A percentile compares a stretch with the other conserved stretches of the same genome.
These are phyloP conservation scores for Penicillium griseofulvum DNA, from an alignment of 2,329 filamentous ascomycete genomes.

Conservation along the genomic window DNA sequence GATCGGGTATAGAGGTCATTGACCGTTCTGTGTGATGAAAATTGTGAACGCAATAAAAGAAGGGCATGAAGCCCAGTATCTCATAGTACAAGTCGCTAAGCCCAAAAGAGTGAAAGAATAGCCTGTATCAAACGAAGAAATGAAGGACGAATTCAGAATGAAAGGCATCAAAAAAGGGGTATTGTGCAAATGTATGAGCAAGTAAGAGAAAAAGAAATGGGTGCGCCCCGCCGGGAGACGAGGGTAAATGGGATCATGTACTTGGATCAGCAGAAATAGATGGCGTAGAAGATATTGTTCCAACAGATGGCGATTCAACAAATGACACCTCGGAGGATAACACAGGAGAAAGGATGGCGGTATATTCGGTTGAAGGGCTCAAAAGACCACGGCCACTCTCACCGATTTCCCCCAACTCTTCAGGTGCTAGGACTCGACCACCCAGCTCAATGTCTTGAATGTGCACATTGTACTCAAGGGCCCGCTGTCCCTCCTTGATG, in stretches of 20 bases:
- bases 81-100: slow-evolving; percentile 7
- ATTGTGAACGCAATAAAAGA: not conserved
- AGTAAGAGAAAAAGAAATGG: slow-evolving; percentile 8
- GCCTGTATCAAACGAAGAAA: slow-evolving; percentile 7
- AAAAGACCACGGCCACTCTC: slow-evolving; percentile 34
- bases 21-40: not conserved
- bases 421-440: slow-evolving; percentile 70
- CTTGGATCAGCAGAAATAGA: not conserved
- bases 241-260: slow-evolving; percentile 12
- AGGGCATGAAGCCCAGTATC: not conserved
- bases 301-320: slow-evolving; percentile 3
- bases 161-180: slow-evolving; percentile 18
- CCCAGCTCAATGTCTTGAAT: slow-evolving; percentile 78
- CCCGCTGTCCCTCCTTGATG: slow-evolving; percentile 83
- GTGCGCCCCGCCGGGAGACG: slow-evolving; percentile 24
- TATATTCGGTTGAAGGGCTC: slow-evolving; percentile 28
- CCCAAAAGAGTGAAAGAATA: slow-evolving; percentile 3
- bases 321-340: slow-evolving; percentile 4
- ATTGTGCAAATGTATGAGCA: slow-evolving; percentile 19
- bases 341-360: slow-evolving; percentile 5
- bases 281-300: not conserved
- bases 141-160: slow-evolving; percentile 4
- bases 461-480: slow-evolving; percentile 76
- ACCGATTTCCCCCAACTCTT: slow-evolving; percentile 54
- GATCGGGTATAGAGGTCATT: slow-evolving; percentile 4